These are phyloP conservation scores for Cryphonectria radicalis DNA, from an alignment of 2,329 filamentous ascomycete genomes.

Conservation along the genomic window DNA sequence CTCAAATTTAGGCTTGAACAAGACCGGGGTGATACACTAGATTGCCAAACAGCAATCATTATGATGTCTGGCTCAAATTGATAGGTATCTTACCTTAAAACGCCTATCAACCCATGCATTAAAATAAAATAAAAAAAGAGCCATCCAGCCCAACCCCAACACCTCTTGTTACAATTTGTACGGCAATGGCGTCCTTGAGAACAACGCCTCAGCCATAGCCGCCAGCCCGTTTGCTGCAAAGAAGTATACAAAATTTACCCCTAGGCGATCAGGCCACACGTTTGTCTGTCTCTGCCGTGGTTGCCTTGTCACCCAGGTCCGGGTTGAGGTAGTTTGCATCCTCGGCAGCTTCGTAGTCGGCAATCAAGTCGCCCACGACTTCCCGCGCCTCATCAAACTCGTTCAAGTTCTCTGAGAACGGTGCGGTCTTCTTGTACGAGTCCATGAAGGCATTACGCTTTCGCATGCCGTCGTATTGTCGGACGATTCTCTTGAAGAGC, in stretches of 20 bases:
- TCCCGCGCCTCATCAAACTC: conserved; percentile 96
- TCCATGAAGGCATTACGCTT: conserved; percentile 98
- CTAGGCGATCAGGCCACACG: conserved; percentile 44
- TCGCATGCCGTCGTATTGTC: conserved; percentile 89
- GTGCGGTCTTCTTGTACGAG: conserved; percentile 91
- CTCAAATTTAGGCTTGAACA: background rate
- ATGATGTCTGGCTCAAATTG: conserved; percentile 7
- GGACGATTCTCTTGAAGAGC: conserved; percentile 91
- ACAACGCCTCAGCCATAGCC: conserved; percentile 18
- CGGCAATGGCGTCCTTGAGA: conserved; percentile 4
- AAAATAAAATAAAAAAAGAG: background rate
- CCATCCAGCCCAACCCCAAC: conserved; percentile 9
- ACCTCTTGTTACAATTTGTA: conserved; percentile 10
- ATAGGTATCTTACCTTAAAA: conserved; percentile 28
- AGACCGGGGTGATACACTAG: background rate
- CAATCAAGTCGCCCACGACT: conserved; percentile 88
- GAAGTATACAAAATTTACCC: conserved; percentile 5
- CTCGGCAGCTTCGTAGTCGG: conserved; percentile 95
- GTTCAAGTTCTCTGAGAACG: conserved; percentile 86
- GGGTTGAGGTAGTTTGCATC: conserved; percentile 86
- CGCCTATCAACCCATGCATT: conserved; percentile 24
- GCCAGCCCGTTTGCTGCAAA: background rate
- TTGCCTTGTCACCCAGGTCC: conserved; percentile 58
- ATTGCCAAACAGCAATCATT: conserved; percentile 11
- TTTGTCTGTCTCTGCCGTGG: conserved; percentile 58